A percentile compares a stretch with the other conserved stretches of the same genome.
These are phyloP conservation scores for Teratosphaeria viscida DNA, from an alignment of 2,329 filamentous ascomycete genomes.

Conservation along the genomic window DNA sequence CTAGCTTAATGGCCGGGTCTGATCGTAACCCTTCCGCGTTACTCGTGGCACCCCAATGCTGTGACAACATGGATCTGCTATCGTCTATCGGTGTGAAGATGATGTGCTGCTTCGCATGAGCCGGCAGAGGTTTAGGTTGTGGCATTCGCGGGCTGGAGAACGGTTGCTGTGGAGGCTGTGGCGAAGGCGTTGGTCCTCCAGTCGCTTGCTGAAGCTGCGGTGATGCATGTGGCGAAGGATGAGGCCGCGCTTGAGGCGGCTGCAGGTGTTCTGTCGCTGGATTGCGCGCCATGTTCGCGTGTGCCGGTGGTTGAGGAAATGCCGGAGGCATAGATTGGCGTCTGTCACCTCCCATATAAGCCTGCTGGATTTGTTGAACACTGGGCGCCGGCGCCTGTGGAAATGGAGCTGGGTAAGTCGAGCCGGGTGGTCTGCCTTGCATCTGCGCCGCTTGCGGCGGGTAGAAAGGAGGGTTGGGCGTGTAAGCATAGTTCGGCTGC, in stretches of 20 bases:
- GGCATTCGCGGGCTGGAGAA: conserved; percentile 44
- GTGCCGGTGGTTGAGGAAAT: conserved; percentile 49
- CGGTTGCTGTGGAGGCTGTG: conserved; percentile 41
- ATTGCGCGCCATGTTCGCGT: conserved; percentile 40
- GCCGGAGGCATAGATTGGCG: conserved; percentile 63
- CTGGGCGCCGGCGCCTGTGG: conserved; percentile 18
- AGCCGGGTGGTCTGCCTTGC: conserved; percentile 20
- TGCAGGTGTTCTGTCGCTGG: conserved; percentile 14
- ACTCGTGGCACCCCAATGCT: conserved; percentile 56
- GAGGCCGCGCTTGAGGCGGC: conserved; percentile 22
- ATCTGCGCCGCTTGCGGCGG: conserved; percentile 44
- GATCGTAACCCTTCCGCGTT: conserved; percentile 37
- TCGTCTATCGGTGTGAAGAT: conserved; percentile 98
- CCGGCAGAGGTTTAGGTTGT: conserved; percentile 54
- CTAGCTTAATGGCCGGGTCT: conserved; percentile 34
- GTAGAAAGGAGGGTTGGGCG: conserved; percentile 78
- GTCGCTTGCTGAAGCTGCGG: conserved; percentile 23
- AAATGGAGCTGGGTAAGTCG: conserved; percentile 20
- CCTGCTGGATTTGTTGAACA: conserved; percentile 47
- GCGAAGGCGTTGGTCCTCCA: conserved; percentile 30
- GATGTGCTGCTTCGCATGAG: conserved; percentile 61
- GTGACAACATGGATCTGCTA: conserved; percentile 74
- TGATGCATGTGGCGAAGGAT: conserved; percentile 30
- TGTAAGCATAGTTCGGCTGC: conserved; percentile 60
- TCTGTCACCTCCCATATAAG: conserved; percentile 67